Evolutionary conservation across 352 stramenopile species (phyloP).

Genomic region (Phytophthora pluvialis): DNA sequence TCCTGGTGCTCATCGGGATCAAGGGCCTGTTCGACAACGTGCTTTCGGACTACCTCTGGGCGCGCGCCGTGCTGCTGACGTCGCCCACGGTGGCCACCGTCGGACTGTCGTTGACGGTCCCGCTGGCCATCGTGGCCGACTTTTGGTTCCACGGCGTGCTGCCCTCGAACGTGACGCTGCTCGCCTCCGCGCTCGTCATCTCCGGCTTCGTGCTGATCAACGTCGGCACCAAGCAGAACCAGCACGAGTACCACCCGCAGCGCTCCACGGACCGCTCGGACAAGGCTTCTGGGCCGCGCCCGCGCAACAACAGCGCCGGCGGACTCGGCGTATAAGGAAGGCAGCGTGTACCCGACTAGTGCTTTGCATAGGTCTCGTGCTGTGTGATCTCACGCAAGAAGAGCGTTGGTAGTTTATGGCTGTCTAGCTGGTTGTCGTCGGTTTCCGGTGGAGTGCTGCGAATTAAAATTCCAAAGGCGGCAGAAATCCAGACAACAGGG

Average conservation of each 20-base stretch:
- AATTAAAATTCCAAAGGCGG: no score
- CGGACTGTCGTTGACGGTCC: constrained; percentile 96
- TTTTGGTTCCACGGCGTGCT: constrained; percentile 62
- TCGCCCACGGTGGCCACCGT: constrained; percentile 96
- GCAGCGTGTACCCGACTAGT: not conserved
- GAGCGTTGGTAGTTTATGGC: constrained; percentile 9
- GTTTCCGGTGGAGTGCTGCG: not conserved
- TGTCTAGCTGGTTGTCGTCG: not conserved
- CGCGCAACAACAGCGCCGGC: constrained; percentile 20
- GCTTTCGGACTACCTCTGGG: constrained; percentile 96
- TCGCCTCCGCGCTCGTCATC: constrained; percentile 73
- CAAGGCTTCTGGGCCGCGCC: constrained; percentile 9
- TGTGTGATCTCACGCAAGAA: constrained; percentile 7
- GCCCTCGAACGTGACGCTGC: constrained; percentile 58
- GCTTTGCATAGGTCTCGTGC: constrained; percentile 3
- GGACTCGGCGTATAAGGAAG: constrained; percentile 16
- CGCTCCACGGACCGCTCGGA: constrained; percentile 39
- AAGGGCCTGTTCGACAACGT: constrained; percentile 96
- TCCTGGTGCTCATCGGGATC: constrained; percentile 83
- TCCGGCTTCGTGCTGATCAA: constrained; percentile 78
- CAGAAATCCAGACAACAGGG: no score
- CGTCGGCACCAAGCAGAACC: constrained; percentile 67
- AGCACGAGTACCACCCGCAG: constrained; percentile 61
- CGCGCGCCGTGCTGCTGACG: constrained; percentile 93
- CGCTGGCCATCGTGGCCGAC: constrained; percentile 94